Percentiles rank a stretch among this genome's conserved stretches.
Evolutionary conservation across 1,284 basidiomycete genomes (phyloP).

Genomic region (Cerrena zonata): DNA sequence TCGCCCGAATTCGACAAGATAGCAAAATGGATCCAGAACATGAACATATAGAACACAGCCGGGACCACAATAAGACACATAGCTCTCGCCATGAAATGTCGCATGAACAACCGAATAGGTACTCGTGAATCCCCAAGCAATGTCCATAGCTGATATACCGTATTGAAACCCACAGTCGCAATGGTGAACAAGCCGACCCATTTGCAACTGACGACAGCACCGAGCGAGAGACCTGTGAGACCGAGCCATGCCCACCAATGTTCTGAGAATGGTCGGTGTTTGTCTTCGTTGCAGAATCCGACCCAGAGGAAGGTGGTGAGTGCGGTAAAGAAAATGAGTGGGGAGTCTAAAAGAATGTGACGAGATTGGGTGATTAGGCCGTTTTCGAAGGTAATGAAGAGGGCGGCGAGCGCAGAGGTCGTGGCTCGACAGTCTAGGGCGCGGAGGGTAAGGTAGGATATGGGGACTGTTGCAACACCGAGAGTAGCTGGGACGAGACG

Average conservation of each 20-base stretch:
- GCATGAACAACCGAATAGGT: conserved; percentile 67
- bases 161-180: conserved; percentile 84
- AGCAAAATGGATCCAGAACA: conserved; percentile 93
- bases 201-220: conserved; percentile 90
- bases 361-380: conserved; percentile 92
- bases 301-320: conserved; percentile 84
- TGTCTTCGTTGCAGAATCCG: conserved; percentile 88
- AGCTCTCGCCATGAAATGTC: conserved; percentile 85
- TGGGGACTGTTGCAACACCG: conserved; percentile 83
- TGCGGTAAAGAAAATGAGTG: conserved; percentile 95
- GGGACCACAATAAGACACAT: conserved; percentile 86
- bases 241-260: conserved; percentile 91
- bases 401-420: conserved; percentile 82
- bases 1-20: conserved; percentile 87
- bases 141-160: conserved; percentile 84
- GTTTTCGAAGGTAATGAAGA: conserved; percentile 96
- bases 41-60: conserved; percentile 84
- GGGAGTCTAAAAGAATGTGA: conserved; percentile 94
- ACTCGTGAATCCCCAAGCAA: conserved; percentile 85
- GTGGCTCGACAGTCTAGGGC: conserved; percentile 85
- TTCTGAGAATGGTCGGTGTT: conserved; percentile 72
- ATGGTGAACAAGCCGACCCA: conserved; percentile 99
- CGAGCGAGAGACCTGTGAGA: conserved; percentile 85
- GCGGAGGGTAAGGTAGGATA: conserved; percentile 91
- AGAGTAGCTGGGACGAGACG: conserved; percentile 86